Evolutionary conservation across 495 filamentous ascomycete species (phyloP).

Genomic region (Umbilicaria muhlenbergii): DNA sequence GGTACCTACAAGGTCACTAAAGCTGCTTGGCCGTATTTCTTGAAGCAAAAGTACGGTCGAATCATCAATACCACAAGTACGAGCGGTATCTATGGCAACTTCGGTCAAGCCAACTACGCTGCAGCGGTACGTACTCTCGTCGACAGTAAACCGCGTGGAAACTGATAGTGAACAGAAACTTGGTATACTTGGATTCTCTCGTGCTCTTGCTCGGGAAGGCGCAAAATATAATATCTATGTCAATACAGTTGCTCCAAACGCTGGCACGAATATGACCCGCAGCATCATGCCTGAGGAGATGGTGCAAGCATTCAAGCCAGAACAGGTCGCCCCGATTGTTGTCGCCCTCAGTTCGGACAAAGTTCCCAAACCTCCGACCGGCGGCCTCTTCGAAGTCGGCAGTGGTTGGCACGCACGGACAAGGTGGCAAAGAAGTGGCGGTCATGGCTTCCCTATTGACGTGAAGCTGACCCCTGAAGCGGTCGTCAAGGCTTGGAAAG

Average conservation of each 20-base stretch:
- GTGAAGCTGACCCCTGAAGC: constrained; percentile 75
- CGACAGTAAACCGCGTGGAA: background rate
- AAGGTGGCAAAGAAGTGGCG: constrained; percentile 87
- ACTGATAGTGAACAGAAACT: constrained; percentile 38
- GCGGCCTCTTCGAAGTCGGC: constrained; percentile 88
- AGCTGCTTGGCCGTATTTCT: constrained; percentile 93
- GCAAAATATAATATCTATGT: constrained; percentile 96
- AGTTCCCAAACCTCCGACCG: constrained; percentile 67
- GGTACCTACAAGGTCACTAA: constrained; percentile 97
- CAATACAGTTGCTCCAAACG: constrained; percentile 97
- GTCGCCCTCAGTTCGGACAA: constrained; percentile 80
- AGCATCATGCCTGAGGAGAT: constrained; percentile 95
- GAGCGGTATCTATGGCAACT: constrained; percentile 97
- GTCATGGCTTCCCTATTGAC: constrained; percentile 85
- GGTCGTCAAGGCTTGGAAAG: constrained; percentile 59
- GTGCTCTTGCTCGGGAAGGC: constrained; percentile 83
- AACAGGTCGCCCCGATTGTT: constrained; percentile 91
- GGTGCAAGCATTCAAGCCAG: constrained; percentile 98
- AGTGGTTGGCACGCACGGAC: constrained; percentile 88
- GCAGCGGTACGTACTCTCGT: constrained; percentile 49
- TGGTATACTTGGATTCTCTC: constrained; percentile 89
- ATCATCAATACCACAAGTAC: constrained; percentile 94
- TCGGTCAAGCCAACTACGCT: constrained; percentile 96
- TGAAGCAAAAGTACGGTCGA: constrained; percentile 98
- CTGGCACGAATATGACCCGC: constrained; percentile 88